Evolutionary conservation across 2,329 filamentous ascomycete genomes (phyloP).

Genomic region (Diaporthe sp.): DNA sequence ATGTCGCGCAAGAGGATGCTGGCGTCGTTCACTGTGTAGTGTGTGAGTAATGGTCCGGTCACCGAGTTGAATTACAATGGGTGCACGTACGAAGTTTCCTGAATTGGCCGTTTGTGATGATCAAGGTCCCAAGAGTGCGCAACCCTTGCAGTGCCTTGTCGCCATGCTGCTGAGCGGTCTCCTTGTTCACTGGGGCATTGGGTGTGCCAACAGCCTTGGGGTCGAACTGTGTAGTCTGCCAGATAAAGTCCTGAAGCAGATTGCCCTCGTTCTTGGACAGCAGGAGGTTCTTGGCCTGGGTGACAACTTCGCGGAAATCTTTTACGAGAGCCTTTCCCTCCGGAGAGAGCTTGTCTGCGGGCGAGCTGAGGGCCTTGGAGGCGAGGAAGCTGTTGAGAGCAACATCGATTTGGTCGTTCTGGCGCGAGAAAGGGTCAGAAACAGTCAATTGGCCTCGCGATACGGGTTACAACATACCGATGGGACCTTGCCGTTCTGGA

Average conservation of each 20-base stretch:
- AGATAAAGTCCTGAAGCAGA: slow-evolving; percentile 96
- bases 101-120: slow-evolving; percentile 97
- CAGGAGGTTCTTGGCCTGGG: slow-evolving; percentile 86
- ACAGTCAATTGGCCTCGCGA: neutral
- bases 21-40: slow-evolving; percentile 77
- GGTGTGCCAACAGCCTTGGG: slow-evolving; percentile 73
- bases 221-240: slow-evolving; percentile 86
- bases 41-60: slow-evolving; percentile 38
- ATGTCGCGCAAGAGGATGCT: slow-evolving; percentile 88
- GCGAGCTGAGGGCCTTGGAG: slow-evolving; percentile 77
- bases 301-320: slow-evolving; percentile 84
- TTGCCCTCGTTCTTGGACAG: slow-evolving; percentile 97
- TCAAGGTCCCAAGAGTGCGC: slow-evolving; percentile 86
- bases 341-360: slow-evolving; percentile 81
- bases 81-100: slow-evolving; percentile 81
- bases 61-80: neutral
- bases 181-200: slow-evolving; percentile 79
- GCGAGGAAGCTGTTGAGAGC: slow-evolving; percentile 89
- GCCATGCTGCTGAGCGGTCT: slow-evolving; percentile 84
- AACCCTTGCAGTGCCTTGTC: slow-evolving; percentile 87
- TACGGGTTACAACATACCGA: slow-evolving; percentile 71
- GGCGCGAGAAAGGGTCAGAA: slow-evolving; percentile 41
- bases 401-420: slow-evolving; percentile 97
- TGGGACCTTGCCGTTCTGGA: slow-evolving; percentile 90
- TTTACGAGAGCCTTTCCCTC: slow-evolving; percentile 86